Evolutionary conservation across 1,284 basidiomycete species (phyloP).

Genomic region (Ustilago trichophora): DNA sequence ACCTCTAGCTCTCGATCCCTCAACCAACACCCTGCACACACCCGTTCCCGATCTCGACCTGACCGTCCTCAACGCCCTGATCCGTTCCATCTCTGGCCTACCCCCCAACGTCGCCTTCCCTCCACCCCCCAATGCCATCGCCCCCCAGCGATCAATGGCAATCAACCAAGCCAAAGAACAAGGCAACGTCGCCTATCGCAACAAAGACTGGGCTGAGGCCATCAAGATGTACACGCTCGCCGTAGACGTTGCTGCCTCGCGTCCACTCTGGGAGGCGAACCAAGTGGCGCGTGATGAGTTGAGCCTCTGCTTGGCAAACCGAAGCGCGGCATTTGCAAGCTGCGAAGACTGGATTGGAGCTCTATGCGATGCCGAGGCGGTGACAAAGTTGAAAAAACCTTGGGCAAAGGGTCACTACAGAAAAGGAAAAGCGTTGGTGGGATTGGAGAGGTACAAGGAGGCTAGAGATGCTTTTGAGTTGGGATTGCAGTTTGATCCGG

Average conservation of each 20-base stretch:
- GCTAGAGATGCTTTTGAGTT: constrained; percentile 83
- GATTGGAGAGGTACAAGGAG: constrained; percentile 77
- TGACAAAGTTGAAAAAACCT: constrained; percentile 81
- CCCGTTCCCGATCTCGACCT: constrained; percentile 56
- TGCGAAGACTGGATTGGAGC: constrained; percentile 81
- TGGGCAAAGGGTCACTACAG: constrained; percentile 98
- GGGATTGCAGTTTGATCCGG: constrained; percentile 88
- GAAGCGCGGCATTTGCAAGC: constrained; percentile 84
- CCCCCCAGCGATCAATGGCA: constrained; percentile 57
- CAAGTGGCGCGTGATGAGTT: constrained; percentile 87
- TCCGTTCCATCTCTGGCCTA: constrained; percentile 54
- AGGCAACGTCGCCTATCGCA: constrained; percentile 59
- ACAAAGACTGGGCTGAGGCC: constrained; percentile 75
- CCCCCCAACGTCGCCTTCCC: constrained; percentile 62
- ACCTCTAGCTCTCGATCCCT: constrained; percentile 44
- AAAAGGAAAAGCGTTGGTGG: constrained; percentile 85
- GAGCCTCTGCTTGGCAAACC: constrained; percentile 86
- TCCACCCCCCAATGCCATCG: constrained; percentile 63
- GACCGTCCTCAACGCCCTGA: constrained; percentile 61
- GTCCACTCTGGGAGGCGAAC: constrained; percentile 89
- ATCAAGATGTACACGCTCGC: constrained; percentile 85
- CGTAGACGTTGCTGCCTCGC: constrained; percentile 79
- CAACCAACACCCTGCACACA: constrained; percentile 25
- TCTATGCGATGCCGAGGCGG: constrained; percentile 88
- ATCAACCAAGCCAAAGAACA: constrained; percentile 63